Evolutionary conservation across 139 green algal genomes (phyloP).

Genomic region (Chlamydomonas asymmetrica): DNA sequence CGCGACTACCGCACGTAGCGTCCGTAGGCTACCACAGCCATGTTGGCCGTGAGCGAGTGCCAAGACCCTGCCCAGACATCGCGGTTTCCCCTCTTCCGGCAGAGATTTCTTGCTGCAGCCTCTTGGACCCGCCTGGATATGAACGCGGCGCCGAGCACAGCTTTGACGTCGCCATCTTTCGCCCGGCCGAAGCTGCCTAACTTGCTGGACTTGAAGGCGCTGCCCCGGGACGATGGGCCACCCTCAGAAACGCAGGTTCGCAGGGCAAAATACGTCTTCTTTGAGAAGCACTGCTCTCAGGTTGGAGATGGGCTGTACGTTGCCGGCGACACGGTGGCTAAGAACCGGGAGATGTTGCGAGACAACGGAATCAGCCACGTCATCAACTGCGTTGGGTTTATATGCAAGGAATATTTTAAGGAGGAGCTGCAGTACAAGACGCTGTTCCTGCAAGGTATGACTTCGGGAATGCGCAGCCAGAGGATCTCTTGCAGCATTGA

Average conservation of each 20-base stretch:
- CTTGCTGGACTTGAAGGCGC: constrained; percentile 50
- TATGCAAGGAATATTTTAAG: constrained; percentile 88
- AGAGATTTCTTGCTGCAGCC: constrained; percentile 5
- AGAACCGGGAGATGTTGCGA: constrained; percentile 66
- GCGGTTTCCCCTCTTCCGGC: constrained; percentile 10
- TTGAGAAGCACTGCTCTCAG: constrained; percentile 73
- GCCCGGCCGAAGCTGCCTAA: constrained; percentile 8
- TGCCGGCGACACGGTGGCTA: constrained; percentile 83
- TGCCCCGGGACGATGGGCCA: constrained; percentile 59
- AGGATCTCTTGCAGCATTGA: no score
- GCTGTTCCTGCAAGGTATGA: constrained; percentile 86
- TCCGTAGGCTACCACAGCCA: no score
- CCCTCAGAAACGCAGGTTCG: constrained; percentile 66
- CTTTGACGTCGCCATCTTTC: background rate
- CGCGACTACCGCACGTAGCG: no score
- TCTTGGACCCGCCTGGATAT: background rate
- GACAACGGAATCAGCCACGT: constrained; percentile 89
- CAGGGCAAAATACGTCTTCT: constrained; percentile 71
- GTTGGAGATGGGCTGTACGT: constrained; percentile 84
- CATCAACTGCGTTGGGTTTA: constrained; percentile 94
- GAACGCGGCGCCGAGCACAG: background rate
- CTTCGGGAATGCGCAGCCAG: no score
- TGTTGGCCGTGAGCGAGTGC: no score
- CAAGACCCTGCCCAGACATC: background rate
- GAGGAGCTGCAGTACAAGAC: constrained; percentile 85